These are phyloP conservation scores for Colletotrichum sp. DNA, from an alignment of 2,329 filamentous ascomycete species.

Conservation along the genomic window DNA sequence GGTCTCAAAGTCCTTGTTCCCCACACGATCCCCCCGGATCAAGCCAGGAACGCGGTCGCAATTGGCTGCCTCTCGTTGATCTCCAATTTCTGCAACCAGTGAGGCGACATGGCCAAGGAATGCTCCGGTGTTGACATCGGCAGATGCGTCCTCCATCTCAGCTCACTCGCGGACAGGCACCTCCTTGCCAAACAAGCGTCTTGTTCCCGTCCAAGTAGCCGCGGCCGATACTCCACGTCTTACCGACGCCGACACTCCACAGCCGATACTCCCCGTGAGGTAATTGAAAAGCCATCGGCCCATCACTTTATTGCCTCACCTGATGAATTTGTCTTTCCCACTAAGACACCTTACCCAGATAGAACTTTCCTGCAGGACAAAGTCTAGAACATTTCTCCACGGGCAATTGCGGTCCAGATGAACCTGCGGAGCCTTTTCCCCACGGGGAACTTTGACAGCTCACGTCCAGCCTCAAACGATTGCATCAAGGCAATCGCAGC, in stretches of 20 bases:
- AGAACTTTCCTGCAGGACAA: background rate
- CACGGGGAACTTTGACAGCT: background rate
- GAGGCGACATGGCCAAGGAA: background rate
- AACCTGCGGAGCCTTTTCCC: background rate
- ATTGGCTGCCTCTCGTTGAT: background rate
- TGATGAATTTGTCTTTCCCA: background rate
- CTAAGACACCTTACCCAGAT: background rate
- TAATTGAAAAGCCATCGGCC: fast-evolving
- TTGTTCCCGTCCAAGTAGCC: background rate
- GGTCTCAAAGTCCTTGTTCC: background rate
- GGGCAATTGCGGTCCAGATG: background rate
- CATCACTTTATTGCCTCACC: background rate
- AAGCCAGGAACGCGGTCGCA: background rate
- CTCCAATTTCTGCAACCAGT: background rate
- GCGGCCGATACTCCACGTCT: background rate
- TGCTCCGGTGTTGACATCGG: background rate
- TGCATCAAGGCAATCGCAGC: background rate
- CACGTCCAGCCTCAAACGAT: background rate
- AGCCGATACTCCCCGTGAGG: background rate
- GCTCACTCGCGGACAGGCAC: background rate
- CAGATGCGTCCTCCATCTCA: background rate
- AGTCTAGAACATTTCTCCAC: background rate
- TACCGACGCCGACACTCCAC: background rate
- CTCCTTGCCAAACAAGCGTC: background rate
- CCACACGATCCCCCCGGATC: background rate